phyloP scores from a whole-genome alignment of 306 rosid genomes.

The Vachellia collinsii region DNA sequence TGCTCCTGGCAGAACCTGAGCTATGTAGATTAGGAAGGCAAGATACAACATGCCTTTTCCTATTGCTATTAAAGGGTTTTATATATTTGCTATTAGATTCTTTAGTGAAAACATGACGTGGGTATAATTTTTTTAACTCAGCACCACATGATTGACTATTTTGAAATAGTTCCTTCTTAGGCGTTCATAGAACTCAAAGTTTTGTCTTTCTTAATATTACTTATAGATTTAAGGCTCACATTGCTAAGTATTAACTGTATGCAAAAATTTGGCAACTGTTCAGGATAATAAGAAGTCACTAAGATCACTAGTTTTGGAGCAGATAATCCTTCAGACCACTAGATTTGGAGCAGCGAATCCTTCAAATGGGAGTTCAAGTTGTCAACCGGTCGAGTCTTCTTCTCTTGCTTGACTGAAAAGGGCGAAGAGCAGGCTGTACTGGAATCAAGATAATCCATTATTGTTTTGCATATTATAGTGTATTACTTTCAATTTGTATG shows the following conservation, averaged over 20 bases:
- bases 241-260: constrained; percentile 21
- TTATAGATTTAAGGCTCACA: constrained; percentile 8
- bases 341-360: constrained; percentile 34
- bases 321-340: constrained; percentile 32
- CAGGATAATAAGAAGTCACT: constrained; percentile 79
- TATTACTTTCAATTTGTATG: constrained; percentile 32
- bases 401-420: constrained; percentile 16
- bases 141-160: background rate
- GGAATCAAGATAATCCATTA: constrained; percentile 17
- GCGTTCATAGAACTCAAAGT: background rate
- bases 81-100: background rate
- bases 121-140: background rate
- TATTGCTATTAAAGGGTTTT: background rate
- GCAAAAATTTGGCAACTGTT: constrained; percentile 35
- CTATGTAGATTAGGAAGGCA: constrained; percentile 86
- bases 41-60: constrained; percentile 27
- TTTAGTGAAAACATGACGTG: background rate
- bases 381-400: constrained; percentile 11
- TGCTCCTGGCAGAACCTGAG: constrained; percentile 92
- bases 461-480: background rate
- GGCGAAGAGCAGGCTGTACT: constrained; percentile 5
- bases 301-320: constrained; percentile 31
- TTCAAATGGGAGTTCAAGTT: constrained; percentile 26
- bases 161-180: background rate
- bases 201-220: background rate